phyloP scores from a whole-genome alignment of 306 rosid genomes.

The Fragaria vesca region DNA sequence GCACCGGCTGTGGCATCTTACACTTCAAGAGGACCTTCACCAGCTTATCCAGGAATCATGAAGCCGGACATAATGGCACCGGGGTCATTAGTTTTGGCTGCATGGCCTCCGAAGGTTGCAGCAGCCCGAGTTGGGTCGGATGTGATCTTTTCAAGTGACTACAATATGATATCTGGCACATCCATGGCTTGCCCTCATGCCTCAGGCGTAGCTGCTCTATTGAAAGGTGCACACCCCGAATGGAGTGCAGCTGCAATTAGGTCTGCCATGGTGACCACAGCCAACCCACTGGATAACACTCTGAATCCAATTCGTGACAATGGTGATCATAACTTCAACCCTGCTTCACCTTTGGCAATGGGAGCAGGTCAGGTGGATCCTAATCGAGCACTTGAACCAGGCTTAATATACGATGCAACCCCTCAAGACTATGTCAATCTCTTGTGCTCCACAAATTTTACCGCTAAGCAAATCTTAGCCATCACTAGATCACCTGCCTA shows the following conservation, averaged over 20 bases:
- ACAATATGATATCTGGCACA: not conserved
- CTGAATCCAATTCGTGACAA: not conserved
- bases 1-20: constrained; percentile 48
- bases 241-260: not conserved
- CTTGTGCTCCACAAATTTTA: constrained; percentile 12
- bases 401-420: not conserved
- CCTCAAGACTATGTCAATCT: constrained; percentile 1
- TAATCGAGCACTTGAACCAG: not conserved
- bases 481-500: constrained; percentile 37
- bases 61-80: not conserved
- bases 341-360: not conserved
- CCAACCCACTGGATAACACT: not conserved
- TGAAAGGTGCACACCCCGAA: not conserved
- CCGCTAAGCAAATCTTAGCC: constrained; percentile 27
- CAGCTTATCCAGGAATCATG: not conserved
- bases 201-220: not conserved
- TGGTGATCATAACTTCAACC: not conserved
- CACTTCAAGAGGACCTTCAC: constrained; percentile 6
- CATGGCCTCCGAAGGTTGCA: not conserved
- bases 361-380: not conserved
- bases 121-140: not conserved
- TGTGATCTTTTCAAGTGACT: not conserved
- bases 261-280: not conserved
- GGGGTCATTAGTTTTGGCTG: not conserved
- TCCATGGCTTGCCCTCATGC: not conserved